Base-by-base conservation (phyloP, 345 rosid genomes). In the Populus ilicifolia region DNA sequence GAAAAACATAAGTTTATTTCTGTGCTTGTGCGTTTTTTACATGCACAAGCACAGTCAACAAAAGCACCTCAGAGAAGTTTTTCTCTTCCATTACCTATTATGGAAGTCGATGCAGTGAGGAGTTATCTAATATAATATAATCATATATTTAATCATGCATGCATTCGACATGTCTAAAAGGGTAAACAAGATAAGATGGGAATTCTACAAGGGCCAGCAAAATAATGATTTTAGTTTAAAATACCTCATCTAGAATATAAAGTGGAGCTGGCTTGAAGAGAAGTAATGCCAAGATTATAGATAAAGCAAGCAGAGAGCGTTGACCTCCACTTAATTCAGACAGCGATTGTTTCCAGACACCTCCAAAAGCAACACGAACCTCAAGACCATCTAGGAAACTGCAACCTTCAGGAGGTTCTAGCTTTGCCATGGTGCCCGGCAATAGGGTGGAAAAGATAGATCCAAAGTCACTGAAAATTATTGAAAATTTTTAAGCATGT, bases 221-320 rank as follows among this genome's bases (percentile, higher is more conserved):
- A 69, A 67, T 63, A 48, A 52, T 25, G 69, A 74, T 0, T 44
- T 59, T 77, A 73, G 4, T 16, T 20, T 33, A 44, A 17, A 80
- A 81, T 85, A 93, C 98, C 97, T 96, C 99, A 65, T 96, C 99
- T 36, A 96, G 87, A 69, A 96, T 96, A 77, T 96, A 96, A 36
- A 96, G 96, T 16, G 99, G 98, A 81, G 99, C 99, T 21, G 99
- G 98, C 83, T 93, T 96, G 86, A 96, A 96, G 75, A 92, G 97
- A 76, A 96, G 97, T 80, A 96, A 82, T 68, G 99, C 99, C 83
- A 96, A 86, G 80, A 94, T 94, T 63, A 94, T 82, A 69, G 98
- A 94, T 44, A 94, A 97, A 64, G 98, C 98, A n/a, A 94, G 91
- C 43, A 94, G 85, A 83, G 98, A 93, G 71, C 98, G 83, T 80